Base-by-base conservation (phyloP, 352 stramenopile species). In the Phytophthora sp. region DNA sequence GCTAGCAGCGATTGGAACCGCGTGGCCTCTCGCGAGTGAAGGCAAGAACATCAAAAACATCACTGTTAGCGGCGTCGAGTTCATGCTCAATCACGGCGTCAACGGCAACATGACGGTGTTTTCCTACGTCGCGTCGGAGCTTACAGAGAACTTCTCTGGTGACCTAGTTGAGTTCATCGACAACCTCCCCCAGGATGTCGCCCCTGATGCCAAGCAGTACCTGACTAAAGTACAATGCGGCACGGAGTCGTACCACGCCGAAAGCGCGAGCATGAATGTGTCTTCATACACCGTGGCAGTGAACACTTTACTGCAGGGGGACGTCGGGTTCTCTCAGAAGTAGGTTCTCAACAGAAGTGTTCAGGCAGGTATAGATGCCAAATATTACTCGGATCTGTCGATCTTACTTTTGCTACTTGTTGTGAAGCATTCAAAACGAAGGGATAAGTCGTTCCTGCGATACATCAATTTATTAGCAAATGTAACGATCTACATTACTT, bases 51-150 rank as follows among this genome's bases (percentile, higher is more conserved):
- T 79, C 45, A 59, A 52, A 11, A 73, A 71, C 13, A 44, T 70
- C 20, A 75, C 52, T 1, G 59, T 69, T 17, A 58, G 56, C 17
- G 67, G 61, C 23, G 38, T 65, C 23, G 39, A 59, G 1, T 76
- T 76, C 54, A 78, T 70, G 48, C 37, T 73, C 18, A 75, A 66
- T 57, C 67, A 72, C 46, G 69, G 69, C 13, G 49, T 66, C 6
- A 77, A 77, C 54, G 69, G 64, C 42, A 74, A 63, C 32, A 74
- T 69, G 55, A 77, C 56, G 1, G 65, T 74, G 13, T 77, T 72
- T 35, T 77, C 64, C 30, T 74, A 71, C 31, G 64, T 77, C 8
- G 59, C 65, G 34, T 67, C 52, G 37, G 54, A 72, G 38, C 32
- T 70, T 31, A 68, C 61, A 26, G 63, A 50, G 24, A 60, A 62